phyloP scores from a whole-genome alignment of 108 stramenopile genomes.

The Nitzschia inconspicua region DNA sequence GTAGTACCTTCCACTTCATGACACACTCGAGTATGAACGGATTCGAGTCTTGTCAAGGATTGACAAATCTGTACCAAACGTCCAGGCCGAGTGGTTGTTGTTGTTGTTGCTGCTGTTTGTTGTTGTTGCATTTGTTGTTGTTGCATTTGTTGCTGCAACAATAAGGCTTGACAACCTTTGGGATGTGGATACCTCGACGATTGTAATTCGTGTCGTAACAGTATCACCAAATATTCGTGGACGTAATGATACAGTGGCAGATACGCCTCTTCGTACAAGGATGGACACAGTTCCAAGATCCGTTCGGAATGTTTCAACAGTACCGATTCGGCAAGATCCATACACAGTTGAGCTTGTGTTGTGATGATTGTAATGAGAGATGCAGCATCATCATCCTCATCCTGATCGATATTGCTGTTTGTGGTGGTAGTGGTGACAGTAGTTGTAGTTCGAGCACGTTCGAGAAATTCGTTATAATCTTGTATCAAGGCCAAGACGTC shows the following conservation, averaged over 20 bases:
- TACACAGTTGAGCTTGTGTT: slow-evolving; percentile 12
- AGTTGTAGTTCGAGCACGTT: background rate
- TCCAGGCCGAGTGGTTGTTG: background rate
- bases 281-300: background rate
- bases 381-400: background rate
- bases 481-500: slow-evolving; percentile 12
- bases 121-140: background rate
- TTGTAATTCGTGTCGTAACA: slow-evolving; percentile 14
- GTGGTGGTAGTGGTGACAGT: background rate
- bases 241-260: slow-evolving; percentile 19
- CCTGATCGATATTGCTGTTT: background rate
- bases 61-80: slow-evolving; percentile 2
- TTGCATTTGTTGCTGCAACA: background rate
- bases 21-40: background rate
- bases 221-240: background rate
- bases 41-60: slow-evolving; percentile 10
- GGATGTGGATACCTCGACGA: slow-evolving; percentile 7
- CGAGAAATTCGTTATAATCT: slow-evolving; percentile 7
- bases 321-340: slow-evolving; percentile 5
- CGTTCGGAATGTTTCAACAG: slow-evolving; percentile 5
- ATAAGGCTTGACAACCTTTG: background rate
- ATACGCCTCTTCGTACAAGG: slow-evolving; percentile 20
- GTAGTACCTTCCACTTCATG: slow-evolving; percentile 1
- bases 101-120: slow-evolving; percentile 3
- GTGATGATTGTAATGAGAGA: background rate